Conservation (phyloP, 768 basidiomycete species). For the Strobilomyces confusus region DNA sequence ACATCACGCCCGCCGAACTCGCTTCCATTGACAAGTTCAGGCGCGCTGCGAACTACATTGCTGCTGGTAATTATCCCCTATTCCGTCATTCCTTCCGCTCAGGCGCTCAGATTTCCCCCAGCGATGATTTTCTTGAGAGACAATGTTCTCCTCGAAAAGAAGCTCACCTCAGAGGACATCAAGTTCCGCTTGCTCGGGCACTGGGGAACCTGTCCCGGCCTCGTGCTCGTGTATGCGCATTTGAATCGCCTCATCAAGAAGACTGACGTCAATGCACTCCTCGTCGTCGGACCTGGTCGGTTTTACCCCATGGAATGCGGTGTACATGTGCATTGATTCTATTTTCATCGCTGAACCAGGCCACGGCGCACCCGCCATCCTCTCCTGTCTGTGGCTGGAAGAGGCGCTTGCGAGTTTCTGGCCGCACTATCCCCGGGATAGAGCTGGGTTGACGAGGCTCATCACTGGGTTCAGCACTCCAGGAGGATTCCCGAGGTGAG, state of each 20-base stretch:
- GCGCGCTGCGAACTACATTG: slow-evolving; percentile 64
- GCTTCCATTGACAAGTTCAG: slow-evolving; percentile 49
- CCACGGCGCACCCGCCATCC: slow-evolving; percentile 83
- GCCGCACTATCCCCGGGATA: slow-evolving; percentile 55
- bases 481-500: slow-evolving; percentile 77
- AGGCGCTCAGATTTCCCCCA: slow-evolving; percentile 17
- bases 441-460: slow-evolving; percentile 59
- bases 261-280: slow-evolving; percentile 59
- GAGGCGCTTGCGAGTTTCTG: slow-evolving; percentile 60
- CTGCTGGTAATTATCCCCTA: slow-evolving; percentile 49
- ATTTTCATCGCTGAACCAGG: slow-evolving; percentile 31
- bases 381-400: slow-evolving; percentile 87
- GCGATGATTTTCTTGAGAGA: slow-evolving; percentile 84
- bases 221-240: slow-evolving; percentile 69
- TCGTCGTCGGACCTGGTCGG: slow-evolving; percentile 75
- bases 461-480: slow-evolving; percentile 75
- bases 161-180: slow-evolving; percentile 63
- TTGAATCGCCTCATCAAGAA: slow-evolving; percentile 61
- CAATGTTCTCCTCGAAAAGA: slow-evolving; percentile 63
- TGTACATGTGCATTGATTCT: not conserved
- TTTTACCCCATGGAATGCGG: not conserved
- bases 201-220: slow-evolving; percentile 82
- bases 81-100: not conserved
- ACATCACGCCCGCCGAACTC: too few species aligned
- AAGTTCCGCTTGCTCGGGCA: slow-evolving; percentile 80